Evolutionary conservation across 352 stramenopile species (phyloP), one percentile per base, ranked within the genome.

Genomic region (Globisporangium sylvaticum): DNA sequence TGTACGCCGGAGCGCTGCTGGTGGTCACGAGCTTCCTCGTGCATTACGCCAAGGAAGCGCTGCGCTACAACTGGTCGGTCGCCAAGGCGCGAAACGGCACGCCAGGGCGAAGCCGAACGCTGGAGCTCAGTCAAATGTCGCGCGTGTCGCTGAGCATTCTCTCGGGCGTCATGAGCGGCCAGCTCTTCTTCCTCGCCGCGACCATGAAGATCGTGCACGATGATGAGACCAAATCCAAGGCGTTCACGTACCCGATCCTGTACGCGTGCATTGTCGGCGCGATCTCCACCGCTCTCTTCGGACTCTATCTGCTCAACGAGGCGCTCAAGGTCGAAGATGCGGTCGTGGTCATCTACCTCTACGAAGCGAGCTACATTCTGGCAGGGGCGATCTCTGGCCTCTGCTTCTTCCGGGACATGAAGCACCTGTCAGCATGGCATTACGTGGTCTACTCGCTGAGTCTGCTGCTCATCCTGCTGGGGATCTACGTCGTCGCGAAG

Each of bases 391-490:
- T 94, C 69, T 94, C 86, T 1, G 86, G 86, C 0, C 70, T 94
- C 10, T 91, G 84, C 62, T 92, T 94, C 71, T 94, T 94, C 65
- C 74, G 77, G 25, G 86, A 94, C 68, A 92, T 94, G 86, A 78
- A 79, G 12, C 62, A 84, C 56, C 60, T 92, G 37, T 71, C 73
- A 29, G 61, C 73, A 7, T 91, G 84, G 83, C 83, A 90, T 62
- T 92, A 89, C 67, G 73, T 89, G 31, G 73, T 92, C 9, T 94
- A 94, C 52, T 87, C 81, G 12, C 68, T 91, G 3, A 91, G 86
- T 64, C 72, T 94, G 24, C 58, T 77, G 65, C 64, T 89, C 32
- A 94, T 94, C 68, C 58, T 94, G 31, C 27, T 90, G 18, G 86
- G 86, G 0, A 92, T 94, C 42, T 89, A 89, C 68, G 68, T 91